These are phyloP conservation scores for Xerocomus brunneocitrinus DNA, from an alignment of 768 basidiomycete genomes.

Conservation along the genomic window DNA sequence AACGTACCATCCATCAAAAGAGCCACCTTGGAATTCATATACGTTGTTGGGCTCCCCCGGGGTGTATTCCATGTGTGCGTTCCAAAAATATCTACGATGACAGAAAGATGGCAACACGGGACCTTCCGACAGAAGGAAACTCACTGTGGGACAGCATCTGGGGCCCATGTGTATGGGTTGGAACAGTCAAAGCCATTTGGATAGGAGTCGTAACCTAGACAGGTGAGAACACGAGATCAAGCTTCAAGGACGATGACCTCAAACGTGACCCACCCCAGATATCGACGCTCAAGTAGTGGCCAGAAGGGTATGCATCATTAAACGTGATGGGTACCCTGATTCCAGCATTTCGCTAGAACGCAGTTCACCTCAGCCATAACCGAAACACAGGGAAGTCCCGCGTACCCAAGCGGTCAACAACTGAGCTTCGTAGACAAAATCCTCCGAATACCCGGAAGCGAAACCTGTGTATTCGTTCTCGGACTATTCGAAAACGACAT, in stretches of 20 bases:
- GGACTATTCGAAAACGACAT: slow-evolving; percentile 29
- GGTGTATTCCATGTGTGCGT: slow-evolving; percentile 31
- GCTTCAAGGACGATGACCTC: not conserved
- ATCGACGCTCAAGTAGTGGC: slow-evolving; percentile 42
- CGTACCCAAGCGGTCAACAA: slow-evolving; percentile 30
- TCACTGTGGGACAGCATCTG: slow-evolving; percentile 40
- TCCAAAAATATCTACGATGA: slow-evolving; percentile 31
- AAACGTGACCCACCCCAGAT: slow-evolving; percentile 39
- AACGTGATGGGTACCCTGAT: slow-evolving; percentile 45
- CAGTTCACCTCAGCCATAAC: slow-evolving; percentile 2
- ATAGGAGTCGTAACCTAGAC: slow-evolving; percentile 30
- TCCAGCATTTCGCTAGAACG: slow-evolving; percentile 36
- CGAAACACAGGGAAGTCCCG: not conserved
- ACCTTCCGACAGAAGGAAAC: not conserved
- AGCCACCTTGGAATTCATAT: slow-evolving; percentile 38
- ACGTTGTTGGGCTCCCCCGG: slow-evolving; percentile 20
- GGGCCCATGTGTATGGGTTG: slow-evolving; percentile 41
- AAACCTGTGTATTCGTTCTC: slow-evolving; percentile 50
- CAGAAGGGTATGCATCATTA: slow-evolving; percentile 45
- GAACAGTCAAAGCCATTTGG: slow-evolving; percentile 55
- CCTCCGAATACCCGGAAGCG: slow-evolving; percentile 34
- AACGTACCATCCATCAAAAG: slow-evolving; percentile 50
- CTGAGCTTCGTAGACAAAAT: slow-evolving; percentile 41
- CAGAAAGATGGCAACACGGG: not conserved
- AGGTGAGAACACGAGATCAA: not conserved